Percentiles rank a stretch among this genome's conserved stretches.
Evolutionary conservation across 441 rosid species (phyloP).

Genomic region (Sinapis alba): DNA sequence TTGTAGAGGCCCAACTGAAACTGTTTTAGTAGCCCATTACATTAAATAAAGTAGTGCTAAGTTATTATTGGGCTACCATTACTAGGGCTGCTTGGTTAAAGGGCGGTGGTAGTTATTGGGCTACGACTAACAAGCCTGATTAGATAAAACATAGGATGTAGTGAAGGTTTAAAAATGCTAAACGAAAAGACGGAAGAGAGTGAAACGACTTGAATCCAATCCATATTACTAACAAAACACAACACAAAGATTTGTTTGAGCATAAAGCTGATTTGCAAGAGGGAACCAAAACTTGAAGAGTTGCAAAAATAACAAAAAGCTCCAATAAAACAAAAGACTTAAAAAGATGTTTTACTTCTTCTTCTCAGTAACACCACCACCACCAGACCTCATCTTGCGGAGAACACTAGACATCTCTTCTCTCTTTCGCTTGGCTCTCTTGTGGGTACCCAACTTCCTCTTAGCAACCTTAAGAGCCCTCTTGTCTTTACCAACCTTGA

Average conservation of each 20-base stretch:
- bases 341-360: slow-evolving; percentile 38
- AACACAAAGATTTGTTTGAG: background rate
- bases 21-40: background rate
- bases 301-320: slow-evolving; percentile 20
- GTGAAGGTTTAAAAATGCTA: background rate
- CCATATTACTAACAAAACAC: slow-evolving; percentile 23
- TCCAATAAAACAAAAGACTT: background rate
- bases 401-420: slow-evolving; percentile 73
- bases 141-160: background rate
- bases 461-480: slow-evolving; percentile 62
- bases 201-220: slow-evolving; percentile 18
- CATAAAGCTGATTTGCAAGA: slow-evolving; percentile 9
- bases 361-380: slow-evolving; percentile 49
- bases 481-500: slow-evolving; percentile 69
- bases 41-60: too few species aligned
- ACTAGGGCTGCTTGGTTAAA: too few species aligned
- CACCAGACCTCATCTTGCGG: slow-evolving; percentile 62
- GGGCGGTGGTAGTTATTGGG: too few species aligned
- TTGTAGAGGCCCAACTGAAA: background rate
- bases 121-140: background rate
- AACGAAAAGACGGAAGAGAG: slow-evolving; percentile 3
- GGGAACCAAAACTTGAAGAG: background rate
- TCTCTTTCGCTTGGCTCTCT: slow-evolving; percentile 72
- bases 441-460: slow-evolving; percentile 72
- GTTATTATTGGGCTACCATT: too few species aligned